Evolutionary conservation across 495 filamentous ascomycete species (phyloP).

Genomic region (Talaromyces adpressus): DNA sequence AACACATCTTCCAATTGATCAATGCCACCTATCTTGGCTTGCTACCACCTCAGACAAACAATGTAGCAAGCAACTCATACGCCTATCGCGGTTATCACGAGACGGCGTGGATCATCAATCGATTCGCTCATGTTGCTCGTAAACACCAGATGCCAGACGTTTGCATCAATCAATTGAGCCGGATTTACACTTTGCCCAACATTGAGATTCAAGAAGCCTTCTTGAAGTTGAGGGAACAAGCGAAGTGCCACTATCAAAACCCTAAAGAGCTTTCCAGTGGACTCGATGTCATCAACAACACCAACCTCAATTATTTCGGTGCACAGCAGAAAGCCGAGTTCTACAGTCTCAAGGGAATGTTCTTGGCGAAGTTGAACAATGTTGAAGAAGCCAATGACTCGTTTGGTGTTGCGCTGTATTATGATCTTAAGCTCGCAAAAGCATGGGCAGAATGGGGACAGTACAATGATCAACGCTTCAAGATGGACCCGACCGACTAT

Average conservation of each 20-base stretch:
- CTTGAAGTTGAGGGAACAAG: conserved; percentile 92
- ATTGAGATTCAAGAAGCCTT: conserved; percentile 99
- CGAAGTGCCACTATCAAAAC: conserved; percentile 97
- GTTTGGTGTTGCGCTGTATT: conserved; percentile 89
- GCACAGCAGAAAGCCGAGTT: conserved; percentile 96
- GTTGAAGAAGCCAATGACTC: conserved; percentile 87
- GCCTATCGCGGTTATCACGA: conserved; percentile 97
- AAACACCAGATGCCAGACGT: conserved; percentile 97
- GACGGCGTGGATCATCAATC: conserved; percentile 99
- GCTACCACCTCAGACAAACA: conserved; percentile 71
- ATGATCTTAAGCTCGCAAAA: conserved; percentile 90
- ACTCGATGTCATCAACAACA: conserved; percentile 98
- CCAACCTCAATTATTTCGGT: conserved; percentile 97
- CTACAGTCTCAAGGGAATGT: conserved; percentile 99
- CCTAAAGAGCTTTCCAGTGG: conserved; percentile 82
- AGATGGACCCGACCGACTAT: conserved; percentile 73
- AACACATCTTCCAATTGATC: conserved; percentile 97
- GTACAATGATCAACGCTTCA: conserved; percentile 94
- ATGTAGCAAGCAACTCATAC: conserved; percentile 76
- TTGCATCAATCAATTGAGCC: conserved; percentile 91
- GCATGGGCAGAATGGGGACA: conserved; percentile 99
- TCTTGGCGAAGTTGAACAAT: conserved; percentile 84
- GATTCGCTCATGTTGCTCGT: conserved; percentile 94
- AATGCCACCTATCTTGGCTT: conserved; percentile 87
- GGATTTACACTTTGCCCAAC: conserved; percentile 97